Conservation (phyloP, 805 yeast genomes). For the Blastobotrys chiropterorum region DNA sequence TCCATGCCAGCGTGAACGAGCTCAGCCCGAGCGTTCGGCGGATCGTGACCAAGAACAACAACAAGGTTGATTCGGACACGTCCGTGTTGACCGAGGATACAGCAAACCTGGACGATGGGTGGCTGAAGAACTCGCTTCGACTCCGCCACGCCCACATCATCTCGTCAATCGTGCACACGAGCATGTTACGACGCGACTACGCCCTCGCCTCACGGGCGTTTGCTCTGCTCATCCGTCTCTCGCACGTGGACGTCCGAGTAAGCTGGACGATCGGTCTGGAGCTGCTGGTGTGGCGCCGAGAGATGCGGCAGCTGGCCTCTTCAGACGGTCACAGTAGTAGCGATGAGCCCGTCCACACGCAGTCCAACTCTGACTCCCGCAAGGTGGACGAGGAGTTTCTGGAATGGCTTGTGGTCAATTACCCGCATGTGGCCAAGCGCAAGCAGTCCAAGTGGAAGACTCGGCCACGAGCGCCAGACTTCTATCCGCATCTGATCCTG, state of each 20-base stretch:
- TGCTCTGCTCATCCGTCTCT: constrained; percentile 15
- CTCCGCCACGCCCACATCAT: constrained; percentile 11
- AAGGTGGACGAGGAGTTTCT: constrained; percentile 19
- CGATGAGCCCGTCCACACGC: constrained; percentile 10
- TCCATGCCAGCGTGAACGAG: background rate
- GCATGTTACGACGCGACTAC: constrained; percentile 14
- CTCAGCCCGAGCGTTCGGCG: constrained; percentile 4
- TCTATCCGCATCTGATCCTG: constrained; percentile 12
- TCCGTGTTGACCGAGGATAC: background rate
- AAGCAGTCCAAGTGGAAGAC: constrained; percentile 2
- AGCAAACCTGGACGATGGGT: constrained; percentile 4
- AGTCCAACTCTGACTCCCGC: background rate
- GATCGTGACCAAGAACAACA: constrained; percentile 7
- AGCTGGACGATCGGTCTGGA: constrained; percentile 21
- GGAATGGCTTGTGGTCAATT: constrained; percentile 21
- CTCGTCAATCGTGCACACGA: constrained; percentile 12
- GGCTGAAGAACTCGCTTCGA: constrained; percentile 7
- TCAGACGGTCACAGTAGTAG: background rate
- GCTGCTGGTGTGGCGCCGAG: constrained; percentile 18
- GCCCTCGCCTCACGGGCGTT: constrained; percentile 16
- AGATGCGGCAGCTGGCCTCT: constrained; percentile 6
- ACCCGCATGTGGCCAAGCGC: constrained; percentile 7
- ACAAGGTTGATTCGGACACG: background rate
- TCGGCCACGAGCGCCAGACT: constrained; percentile 11
- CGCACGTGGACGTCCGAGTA: constrained; percentile 13